Evolutionary conservation across 2,329 filamentous ascomycete species (phyloP).

Genomic region (Acarospora socialis): DNA sequence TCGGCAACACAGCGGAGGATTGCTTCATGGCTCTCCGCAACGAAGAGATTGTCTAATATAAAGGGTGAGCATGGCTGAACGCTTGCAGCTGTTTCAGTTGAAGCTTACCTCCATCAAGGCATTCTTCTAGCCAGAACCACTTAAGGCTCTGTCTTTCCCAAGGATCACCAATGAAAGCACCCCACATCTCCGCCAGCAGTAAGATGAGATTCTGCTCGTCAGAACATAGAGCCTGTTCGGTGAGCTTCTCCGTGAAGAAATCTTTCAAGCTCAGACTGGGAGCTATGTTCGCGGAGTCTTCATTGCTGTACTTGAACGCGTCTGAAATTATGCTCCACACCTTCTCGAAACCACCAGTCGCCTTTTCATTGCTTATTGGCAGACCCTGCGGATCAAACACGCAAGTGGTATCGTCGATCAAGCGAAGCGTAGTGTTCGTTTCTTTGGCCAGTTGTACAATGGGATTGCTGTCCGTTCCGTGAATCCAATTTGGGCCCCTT

Average conservation of each 20-base stretch:
- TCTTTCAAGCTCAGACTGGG: constrained; percentile 39
- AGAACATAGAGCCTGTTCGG: constrained; percentile 23
- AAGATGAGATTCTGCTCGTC: constrained; percentile 35
- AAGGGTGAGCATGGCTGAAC: not conserved
- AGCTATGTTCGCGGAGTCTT: constrained; percentile 36
- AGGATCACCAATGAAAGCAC: constrained; percentile 47
- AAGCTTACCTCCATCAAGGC: constrained; percentile 42
- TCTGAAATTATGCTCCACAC: constrained; percentile 45
- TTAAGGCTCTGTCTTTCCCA: constrained; percentile 46
- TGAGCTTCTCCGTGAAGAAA: constrained; percentile 38
- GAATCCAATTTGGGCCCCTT: constrained; percentile 53
- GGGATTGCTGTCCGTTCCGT: constrained; percentile 43
- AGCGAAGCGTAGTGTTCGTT: constrained; percentile 36
- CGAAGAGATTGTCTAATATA: too few species aligned
- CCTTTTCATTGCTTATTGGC: constrained; percentile 22
- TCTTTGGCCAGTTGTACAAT: constrained; percentile 41
- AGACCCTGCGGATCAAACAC: constrained; percentile 35
- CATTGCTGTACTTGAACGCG: constrained; percentile 46
- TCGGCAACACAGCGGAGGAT: too few species aligned
- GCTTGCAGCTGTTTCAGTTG: not conserved
- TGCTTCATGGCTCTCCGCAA: too few species aligned
- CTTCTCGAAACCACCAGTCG: constrained; percentile 25
- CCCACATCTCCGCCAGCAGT: constrained; percentile 46
- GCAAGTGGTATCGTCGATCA: constrained; percentile 37
- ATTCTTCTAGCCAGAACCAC: constrained; percentile 53